Conservation (phyloP, 495 filamentous ascomycete species). For the Choiromyces venosus region DNA sequence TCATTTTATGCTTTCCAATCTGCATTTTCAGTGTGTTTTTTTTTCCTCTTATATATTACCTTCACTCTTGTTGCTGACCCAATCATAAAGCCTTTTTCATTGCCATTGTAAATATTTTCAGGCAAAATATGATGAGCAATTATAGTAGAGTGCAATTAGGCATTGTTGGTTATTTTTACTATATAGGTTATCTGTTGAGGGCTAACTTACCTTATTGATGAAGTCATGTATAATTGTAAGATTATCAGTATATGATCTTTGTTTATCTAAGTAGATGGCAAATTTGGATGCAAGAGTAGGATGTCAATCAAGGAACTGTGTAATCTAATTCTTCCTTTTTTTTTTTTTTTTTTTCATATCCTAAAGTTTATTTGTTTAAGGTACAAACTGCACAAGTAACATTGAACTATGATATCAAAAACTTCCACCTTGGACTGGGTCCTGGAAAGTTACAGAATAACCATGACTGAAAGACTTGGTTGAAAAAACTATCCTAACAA, state of each 20-base stretch:
- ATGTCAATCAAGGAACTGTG: background rate
- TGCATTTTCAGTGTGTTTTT: slow-evolving; percentile 5
- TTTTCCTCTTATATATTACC: background rate
- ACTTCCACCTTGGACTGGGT: too few species aligned
- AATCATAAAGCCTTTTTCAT: too few species aligned
- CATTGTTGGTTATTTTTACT: background rate
- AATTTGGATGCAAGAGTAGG: background rate
- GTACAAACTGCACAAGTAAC: too few species aligned
- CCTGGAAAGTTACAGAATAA: too few species aligned
- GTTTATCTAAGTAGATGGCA: background rate
- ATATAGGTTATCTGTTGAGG: too few species aligned
- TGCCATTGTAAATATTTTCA: too few species aligned
- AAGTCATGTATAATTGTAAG: slow-evolving; percentile 13
- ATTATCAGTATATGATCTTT: slow-evolving; percentile 13
- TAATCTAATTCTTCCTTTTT: background rate
- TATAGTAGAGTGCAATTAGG: slow-evolving; percentile 5
- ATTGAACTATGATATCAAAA: too few species aligned
- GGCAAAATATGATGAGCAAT: too few species aligned
- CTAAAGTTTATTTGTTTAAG: too few species aligned
- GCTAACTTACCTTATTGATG: slow-evolving; percentile 11
- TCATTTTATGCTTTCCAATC: background rate
- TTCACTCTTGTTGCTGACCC: slow-evolving; percentile 2
- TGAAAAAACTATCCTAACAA: too few species aligned
- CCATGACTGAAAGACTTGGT: too few species aligned
- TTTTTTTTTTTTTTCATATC: too few species aligned